Conservation (phyloP, 1,284 basidiomycete genomes). For the Pholiota adiposa region DNA sequence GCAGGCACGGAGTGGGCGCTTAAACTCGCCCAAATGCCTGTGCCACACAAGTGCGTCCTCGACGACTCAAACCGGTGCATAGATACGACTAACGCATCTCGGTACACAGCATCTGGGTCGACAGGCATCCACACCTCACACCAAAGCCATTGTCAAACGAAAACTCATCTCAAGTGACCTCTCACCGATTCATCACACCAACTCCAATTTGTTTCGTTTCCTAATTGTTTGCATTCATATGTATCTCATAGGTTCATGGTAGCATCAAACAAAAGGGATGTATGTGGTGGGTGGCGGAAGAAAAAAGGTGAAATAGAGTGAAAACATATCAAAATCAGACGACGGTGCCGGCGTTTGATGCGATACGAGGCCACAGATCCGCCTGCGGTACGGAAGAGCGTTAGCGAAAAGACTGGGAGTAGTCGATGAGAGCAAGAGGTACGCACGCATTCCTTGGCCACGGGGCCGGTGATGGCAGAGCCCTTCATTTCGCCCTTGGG, state of each 20-base stretch:
- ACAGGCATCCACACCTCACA: no score
- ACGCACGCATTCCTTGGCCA: constrained; percentile 94
- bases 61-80: no score
- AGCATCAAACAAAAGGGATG: constrained; percentile 3
- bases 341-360: constrained; percentile 97
- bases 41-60: no score
- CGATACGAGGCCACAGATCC: constrained; percentile 99
- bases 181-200: no score
- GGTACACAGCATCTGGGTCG: no score
- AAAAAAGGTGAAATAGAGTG: constrained; percentile 25
- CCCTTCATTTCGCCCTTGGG: constrained; percentile 99
- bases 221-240: constrained; percentile 5
- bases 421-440: background rate
- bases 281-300: constrained; percentile 15
- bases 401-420: background rate
- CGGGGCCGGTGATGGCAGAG: constrained; percentile 96
- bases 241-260: constrained; percentile 19
- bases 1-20: no score
- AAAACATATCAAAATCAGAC: constrained; percentile 59
- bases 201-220: background rate
- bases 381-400: constrained; percentile 53
- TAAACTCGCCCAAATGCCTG: no score
- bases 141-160: no score
- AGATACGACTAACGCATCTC: no score
- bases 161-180: no score